These are phyloP conservation scores for Dentipellis fragilis DNA, from an alignment of 768 basidiomycete species.

Conservation along the genomic window DNA sequence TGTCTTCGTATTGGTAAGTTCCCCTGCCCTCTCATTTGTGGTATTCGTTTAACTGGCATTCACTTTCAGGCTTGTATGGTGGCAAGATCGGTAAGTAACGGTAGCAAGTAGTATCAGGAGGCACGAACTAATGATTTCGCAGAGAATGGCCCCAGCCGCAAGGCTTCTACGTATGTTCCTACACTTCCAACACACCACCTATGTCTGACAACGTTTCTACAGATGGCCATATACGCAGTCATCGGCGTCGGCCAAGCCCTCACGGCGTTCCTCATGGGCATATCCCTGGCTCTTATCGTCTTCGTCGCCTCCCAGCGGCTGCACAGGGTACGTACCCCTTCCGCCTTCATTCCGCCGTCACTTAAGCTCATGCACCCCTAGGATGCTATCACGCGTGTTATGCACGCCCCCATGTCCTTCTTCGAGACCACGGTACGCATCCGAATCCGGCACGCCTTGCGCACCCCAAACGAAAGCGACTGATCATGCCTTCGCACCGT, in stretches of 20 bases:
- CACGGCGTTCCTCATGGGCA: slow-evolving; percentile 58
- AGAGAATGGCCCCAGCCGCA: slow-evolving; percentile 47
- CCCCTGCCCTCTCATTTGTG: neutral
- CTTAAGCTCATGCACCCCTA: slow-evolving; percentile 14
- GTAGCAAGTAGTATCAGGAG: too few species aligned
- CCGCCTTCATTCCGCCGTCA: neutral
- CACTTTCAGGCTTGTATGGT: slow-evolving; percentile 62
- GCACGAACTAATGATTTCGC: slow-evolving; percentile 8
- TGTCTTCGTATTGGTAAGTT: slow-evolving; percentile 66
- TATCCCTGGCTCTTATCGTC: slow-evolving; percentile 52
- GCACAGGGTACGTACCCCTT: slow-evolving; percentile 37
- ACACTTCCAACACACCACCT: neutral
- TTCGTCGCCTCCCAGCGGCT: slow-evolving; percentile 69
- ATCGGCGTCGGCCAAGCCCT: slow-evolving; percentile 66
- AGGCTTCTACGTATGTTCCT: slow-evolving; percentile 57
- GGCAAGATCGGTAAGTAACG: slow-evolving; percentile 52
- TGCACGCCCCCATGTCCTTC: slow-evolving; percentile 84
- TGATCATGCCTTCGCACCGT: slow-evolving; percentile 8
- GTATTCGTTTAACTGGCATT: neutral
- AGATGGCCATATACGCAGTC: slow-evolving; percentile 78
- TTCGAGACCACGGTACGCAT: slow-evolving; percentile 67
- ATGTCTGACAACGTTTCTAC: slow-evolving; percentile 1
- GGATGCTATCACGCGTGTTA: slow-evolving; percentile 56
- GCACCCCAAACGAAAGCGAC: neutral
- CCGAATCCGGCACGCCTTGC: neutral